Conservation (phyloP, 305 asterid genomes). For the Euphrasia arctica region DNA sequence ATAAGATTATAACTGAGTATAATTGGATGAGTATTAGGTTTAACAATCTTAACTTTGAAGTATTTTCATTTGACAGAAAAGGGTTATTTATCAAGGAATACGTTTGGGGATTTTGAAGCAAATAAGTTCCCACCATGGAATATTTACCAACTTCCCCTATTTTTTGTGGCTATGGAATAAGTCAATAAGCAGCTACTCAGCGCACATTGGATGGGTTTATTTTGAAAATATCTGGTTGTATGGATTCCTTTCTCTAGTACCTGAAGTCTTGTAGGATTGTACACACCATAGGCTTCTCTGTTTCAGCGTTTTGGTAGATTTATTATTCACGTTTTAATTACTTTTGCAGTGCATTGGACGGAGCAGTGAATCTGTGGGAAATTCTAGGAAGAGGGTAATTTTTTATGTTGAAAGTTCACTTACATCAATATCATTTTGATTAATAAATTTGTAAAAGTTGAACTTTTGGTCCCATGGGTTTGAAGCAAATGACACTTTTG, state of each 20-base stretch:
- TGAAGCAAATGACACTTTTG: background rate
- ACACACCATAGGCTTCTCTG: constrained; percentile 5
- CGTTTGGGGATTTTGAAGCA: background rate
- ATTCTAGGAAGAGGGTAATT: constrained; percentile 77
- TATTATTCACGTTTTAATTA: constrained; percentile 16
- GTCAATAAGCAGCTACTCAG: background rate
- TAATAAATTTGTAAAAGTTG: too few relatives aligned
- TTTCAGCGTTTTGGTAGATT: constrained; percentile 3
- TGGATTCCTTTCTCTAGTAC: constrained; percentile 11
- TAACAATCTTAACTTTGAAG: background rate
- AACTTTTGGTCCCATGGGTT: background rate
- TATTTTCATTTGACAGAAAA: background rate
- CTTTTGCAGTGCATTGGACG: constrained; percentile 89
- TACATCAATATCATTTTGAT: constrained; percentile 21
- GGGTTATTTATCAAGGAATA: background rate
- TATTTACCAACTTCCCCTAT: background rate
- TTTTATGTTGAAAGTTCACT: constrained; percentile 27
- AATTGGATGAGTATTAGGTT: background rate
- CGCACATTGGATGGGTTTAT: constrained; percentile 1
- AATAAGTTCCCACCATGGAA: background rate
- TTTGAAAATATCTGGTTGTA: constrained; percentile 4
- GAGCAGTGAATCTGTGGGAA: constrained; percentile 89
- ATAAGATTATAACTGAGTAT: background rate
- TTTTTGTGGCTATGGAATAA: background rate
- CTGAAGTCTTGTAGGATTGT: constrained; percentile 11